Evolutionary conservation across 2,329 filamentous ascomycete species (phyloP).

Genomic region (Colletotrichum sp.): DNA sequence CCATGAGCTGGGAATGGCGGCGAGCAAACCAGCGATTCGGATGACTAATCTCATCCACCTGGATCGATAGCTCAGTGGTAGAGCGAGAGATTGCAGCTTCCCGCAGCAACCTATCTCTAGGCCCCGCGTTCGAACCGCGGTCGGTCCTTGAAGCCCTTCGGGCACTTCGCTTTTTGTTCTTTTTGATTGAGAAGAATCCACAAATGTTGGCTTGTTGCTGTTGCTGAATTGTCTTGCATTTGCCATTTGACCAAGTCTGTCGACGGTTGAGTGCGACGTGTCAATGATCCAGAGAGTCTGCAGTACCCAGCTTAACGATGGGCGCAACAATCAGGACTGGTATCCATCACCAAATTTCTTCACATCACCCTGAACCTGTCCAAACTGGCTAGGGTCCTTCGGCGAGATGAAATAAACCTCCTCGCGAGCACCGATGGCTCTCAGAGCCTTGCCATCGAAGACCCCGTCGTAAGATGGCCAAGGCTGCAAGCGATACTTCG

Average conservation of each 20-base stretch:
- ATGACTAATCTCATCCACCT: slow-evolving; percentile 2
- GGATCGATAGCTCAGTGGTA: slow-evolving; percentile 23
- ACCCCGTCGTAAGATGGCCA: background rate
- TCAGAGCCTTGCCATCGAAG: background rate
- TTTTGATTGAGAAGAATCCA: background rate
- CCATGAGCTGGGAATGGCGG: background rate
- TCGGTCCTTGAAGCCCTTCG: background rate
- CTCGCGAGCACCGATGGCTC: background rate
- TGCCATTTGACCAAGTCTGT: background rate
- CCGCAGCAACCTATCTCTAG: slow-evolving; percentile 16
- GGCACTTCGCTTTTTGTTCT: background rate
- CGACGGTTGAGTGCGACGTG: background rate
- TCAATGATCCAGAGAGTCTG: background rate
- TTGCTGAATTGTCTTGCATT: background rate
- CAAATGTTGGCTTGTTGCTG: background rate
- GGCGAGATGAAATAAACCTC: background rate
- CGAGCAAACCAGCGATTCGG: background rate
- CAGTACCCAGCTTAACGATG: background rate
- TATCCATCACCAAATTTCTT: background rate
- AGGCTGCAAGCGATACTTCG: background rate
- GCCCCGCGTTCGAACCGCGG: slow-evolving; percentile 22
- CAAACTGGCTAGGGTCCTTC: background rate
- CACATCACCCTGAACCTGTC: background rate
- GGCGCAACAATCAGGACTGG: background rate
- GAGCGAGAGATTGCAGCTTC: slow-evolving; percentile 21